A percentile compares a stretch with the other conserved stretches of the same genome.
phyloP scores from a whole-genome alignment of 352 stramenopile genomes.

The Globisporangium echinulatum region DNA sequence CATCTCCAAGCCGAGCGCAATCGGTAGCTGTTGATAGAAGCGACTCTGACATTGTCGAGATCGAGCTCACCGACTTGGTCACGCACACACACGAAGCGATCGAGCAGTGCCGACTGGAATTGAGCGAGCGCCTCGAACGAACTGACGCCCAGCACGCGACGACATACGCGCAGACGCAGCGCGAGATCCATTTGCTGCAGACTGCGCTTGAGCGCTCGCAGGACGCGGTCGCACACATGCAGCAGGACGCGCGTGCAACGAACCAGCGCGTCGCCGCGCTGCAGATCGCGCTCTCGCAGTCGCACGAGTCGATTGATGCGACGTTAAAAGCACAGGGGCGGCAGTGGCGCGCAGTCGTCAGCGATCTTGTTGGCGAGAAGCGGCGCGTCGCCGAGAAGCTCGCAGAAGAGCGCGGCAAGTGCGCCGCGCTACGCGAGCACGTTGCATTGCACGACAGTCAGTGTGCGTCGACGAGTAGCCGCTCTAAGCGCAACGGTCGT shows the following conservation, averaged over 20 bases:
- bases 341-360: slow-evolving; percentile 41
- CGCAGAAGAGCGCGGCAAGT: slow-evolving; percentile 37
- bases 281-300: slow-evolving; percentile 17
- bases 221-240: slow-evolving; percentile 14
- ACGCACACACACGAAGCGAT: slow-evolving; percentile 29
- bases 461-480: neutral
- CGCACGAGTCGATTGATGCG: slow-evolving; percentile 24
- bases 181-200: slow-evolving; percentile 16
- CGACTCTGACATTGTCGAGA: slow-evolving; percentile 23
- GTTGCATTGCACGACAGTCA: slow-evolving; percentile 16
- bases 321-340: slow-evolving; percentile 27
- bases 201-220: slow-evolving; percentile 20
- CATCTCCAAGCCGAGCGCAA: neutral
- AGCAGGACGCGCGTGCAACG: slow-evolving; percentile 22
- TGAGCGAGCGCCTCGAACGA: slow-evolving; percentile 17
- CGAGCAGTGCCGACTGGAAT: slow-evolving; percentile 12
- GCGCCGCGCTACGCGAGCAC: slow-evolving; percentile 33
- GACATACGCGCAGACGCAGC: slow-evolving; percentile 10
- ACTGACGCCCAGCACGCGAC: slow-evolving; percentile 14
- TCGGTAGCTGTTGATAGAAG: neutral
- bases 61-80: slow-evolving; percentile 33
- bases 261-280: slow-evolving; percentile 18
- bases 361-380: slow-evolving; percentile 39
- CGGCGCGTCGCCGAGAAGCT: slow-evolving; percentile 33
- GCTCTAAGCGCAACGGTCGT: neutral